These are phyloP conservation scores for Simplicillium aogashimaense DNA, from an alignment of 2,329 filamentous ascomycete species.

Conservation along the genomic window DNA sequence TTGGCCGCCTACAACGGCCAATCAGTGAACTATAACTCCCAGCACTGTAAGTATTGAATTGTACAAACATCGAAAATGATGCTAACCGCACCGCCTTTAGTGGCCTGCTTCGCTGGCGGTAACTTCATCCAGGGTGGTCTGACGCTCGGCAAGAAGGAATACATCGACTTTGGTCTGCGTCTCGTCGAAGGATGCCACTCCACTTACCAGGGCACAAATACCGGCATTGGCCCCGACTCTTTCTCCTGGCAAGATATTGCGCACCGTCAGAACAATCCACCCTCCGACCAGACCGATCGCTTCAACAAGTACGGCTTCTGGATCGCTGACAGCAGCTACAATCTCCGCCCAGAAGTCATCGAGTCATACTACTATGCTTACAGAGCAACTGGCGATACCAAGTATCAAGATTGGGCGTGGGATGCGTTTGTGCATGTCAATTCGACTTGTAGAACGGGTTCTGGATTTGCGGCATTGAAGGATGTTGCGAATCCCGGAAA, in stretches of 20 bases:
- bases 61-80: background rate
- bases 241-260: constrained; percentile 45
- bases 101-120: constrained; percentile 72
- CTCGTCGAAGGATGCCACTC: constrained; percentile 60
- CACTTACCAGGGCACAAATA: constrained; percentile 57
- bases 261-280: constrained; percentile 18
- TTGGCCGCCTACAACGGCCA: constrained; percentile 42
- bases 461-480: constrained; percentile 53
- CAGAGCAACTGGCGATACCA: constrained; percentile 57
- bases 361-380: constrained; percentile 78
- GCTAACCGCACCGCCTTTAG: constrained; percentile 19
- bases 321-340: constrained; percentile 47
- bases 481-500: constrained; percentile 55
- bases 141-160: constrained; percentile 51
- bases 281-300: constrained; percentile 39
- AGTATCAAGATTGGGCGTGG: constrained; percentile 76
- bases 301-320: constrained; percentile 60
- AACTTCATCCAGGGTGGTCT: constrained; percentile 71
- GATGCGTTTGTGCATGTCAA: constrained; percentile 62
- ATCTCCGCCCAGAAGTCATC: constrained; percentile 65
- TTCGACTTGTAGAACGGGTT: constrained; percentile 48
- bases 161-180: constrained; percentile 59
- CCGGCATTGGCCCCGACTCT: constrained; percentile 62
- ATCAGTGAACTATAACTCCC: constrained; percentile 28
- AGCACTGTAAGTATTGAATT: constrained; percentile 27